Base-by-base conservation (phyloP, 1,284 basidiomycete genomes). In the Ceratobasidium sp. region DNA sequence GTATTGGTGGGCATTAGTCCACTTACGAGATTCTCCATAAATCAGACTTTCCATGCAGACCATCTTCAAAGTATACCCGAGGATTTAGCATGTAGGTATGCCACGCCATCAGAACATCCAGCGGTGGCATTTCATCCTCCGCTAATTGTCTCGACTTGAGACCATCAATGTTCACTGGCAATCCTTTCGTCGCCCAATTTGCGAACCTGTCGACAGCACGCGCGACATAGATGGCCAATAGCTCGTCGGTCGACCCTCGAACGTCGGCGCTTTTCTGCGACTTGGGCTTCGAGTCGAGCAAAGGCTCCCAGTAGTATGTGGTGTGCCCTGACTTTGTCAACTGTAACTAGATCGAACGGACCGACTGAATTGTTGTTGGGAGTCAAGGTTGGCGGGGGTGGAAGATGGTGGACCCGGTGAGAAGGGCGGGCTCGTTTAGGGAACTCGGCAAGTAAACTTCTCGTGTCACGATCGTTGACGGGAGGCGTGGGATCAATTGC, bases 51-150 rank as follows among this genome's bases (percentile, higher is more conserved):
- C 22, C 43, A 22, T 64, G 50, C 20, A 68, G 20, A 29, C 73
- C 69, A 38, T 75, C 74, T 54, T 73, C 71, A 35, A 49, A 70
- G 54, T 73, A 75, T 12, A 52, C 57, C 27, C 70, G 64, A 1
- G 74, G 74, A 54, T 75, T 74, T 1, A 85, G 75, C 75, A 83
- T 74, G 73, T 85, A 84, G 0, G 83, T 75, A 72, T 85, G 83
- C 82, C 83, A 84, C 5, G 82, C 78, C 80, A 84, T 82, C 70
- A 82, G 67, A 10, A 84, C 82, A 58, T 84, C 83, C 2, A 82
- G 27, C 1, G 83, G 82, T 0, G 83, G 83, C 25, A 82, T 25
- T n/a, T 62, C 68, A 13, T 62, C 50, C 50, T 69, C 70, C 12
- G 40, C 32, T 29, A 71, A 43, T n/a, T 35, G 31, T 25, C 53